Percentiles rank a stretch among this genome's conserved stretches.
phyloP scores from a whole-genome alignment of 768 basidiomycete genomes.

The Lyophyllum shimeji region DNA sequence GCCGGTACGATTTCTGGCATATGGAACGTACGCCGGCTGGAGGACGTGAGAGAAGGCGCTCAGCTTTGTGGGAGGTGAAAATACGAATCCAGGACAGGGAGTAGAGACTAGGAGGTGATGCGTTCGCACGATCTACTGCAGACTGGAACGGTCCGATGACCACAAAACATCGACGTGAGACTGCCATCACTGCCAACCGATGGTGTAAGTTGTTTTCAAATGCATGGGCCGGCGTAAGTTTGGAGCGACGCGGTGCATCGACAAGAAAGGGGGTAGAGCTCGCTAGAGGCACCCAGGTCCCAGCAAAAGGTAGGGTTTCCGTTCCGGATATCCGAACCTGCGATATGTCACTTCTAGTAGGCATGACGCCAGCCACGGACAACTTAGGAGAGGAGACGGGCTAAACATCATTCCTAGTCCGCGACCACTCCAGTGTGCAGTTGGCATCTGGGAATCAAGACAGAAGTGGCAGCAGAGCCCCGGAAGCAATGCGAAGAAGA shows the following conservation, averaged over 20 bases:
- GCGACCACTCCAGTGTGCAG: not conserved
- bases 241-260: not conserved
- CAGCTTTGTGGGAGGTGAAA: slow-evolving; percentile 17
- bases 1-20: slow-evolving; percentile 1
- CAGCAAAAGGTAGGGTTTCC: not conserved
- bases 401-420: not conserved
- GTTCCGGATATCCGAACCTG: not conserved
- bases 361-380: not conserved
- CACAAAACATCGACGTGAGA: not conserved
- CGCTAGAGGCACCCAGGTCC: not conserved
- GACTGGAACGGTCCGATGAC: slow-evolving; percentile 9
- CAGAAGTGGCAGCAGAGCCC: not conserved
- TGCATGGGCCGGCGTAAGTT: not conserved
- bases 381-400: not conserved
- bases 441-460: not conserved
- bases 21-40: slow-evolving; percentile 4
- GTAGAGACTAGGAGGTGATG: not conserved
- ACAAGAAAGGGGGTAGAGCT: not conserved
- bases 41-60: slow-evolving; percentile 16
- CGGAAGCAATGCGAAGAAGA: slow-evolving; percentile 7
- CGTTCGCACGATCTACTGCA: slow-evolving; percentile 7
- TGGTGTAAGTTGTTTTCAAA: not conserved
- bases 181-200: too few relatives aligned
- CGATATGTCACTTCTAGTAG: not conserved
- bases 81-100: not conserved